phyloP scores from a whole-genome alignment of 2,329 filamentous ascomycete species.

The Pseudogymnoascus sp. region DNA sequence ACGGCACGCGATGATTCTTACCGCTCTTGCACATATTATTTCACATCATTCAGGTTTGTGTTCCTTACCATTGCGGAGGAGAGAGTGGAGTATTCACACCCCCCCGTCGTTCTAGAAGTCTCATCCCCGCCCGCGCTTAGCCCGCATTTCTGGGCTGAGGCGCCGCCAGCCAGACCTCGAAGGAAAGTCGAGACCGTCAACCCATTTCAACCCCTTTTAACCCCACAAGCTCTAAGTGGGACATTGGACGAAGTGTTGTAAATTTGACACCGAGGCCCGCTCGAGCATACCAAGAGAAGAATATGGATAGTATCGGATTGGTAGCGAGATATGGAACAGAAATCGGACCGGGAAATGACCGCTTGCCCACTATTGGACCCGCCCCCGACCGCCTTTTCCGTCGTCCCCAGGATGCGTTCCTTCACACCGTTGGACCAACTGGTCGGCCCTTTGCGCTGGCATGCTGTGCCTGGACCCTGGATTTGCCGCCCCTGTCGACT shows the following conservation, averaged over 20 bases:
- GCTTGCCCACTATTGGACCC: constrained; percentile 7
- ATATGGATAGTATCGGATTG: not conserved
- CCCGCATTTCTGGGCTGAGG: not conserved
- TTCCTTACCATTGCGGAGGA: not conserved
- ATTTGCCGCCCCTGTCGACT: not conserved
- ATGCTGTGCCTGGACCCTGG: not conserved
- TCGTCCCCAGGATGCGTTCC: constrained; percentile 3
- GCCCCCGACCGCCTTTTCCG: constrained; percentile 5
- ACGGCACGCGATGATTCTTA: constrained; percentile 1
- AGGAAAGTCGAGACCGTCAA: not conserved
- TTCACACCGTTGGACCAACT: constrained; percentile 4
- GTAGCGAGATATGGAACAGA: not conserved
- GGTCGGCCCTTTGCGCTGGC: not conserved
- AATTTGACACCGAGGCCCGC: constrained; percentile 2
- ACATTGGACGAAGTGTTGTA: not conserved
- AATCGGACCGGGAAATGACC: constrained; percentile 4
- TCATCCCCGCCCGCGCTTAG: constrained; percentile 8
- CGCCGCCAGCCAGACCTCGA: not conserved
- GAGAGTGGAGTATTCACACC: not conserved
- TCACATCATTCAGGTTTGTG: not conserved
- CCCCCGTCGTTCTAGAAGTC: constrained; percentile 6
- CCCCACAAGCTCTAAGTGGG: constrained; percentile 6
- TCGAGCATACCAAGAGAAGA: not conserved
- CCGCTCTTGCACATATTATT: not conserved
- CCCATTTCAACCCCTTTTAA: not conserved